Evolutionary conservation across 1,284 basidiomycete species (phyloP).

Genomic region (Salmacisia buchloeana): DNA sequence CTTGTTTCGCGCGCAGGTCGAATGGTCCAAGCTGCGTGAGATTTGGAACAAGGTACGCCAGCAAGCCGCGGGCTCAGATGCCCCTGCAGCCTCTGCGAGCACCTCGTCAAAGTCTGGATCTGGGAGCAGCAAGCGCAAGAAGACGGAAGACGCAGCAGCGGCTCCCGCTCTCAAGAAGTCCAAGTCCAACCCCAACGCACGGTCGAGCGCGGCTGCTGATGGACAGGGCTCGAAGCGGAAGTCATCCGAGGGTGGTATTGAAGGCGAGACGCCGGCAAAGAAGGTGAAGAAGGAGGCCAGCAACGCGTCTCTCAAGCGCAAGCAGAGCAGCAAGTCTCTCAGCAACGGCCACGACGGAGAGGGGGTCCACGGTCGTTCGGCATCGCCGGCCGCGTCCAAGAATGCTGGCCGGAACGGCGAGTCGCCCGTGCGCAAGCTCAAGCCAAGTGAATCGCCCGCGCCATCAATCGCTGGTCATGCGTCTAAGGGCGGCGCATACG

Average conservation of each 20-base stretch:
- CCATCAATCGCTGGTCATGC: background rate
- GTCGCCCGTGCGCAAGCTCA: background rate
- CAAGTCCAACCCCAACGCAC: too few species aligned
- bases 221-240: background rate
- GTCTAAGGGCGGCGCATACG: background rate
- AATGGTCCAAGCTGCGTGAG: constrained; percentile 9
- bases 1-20: background rate
- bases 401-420: background rate
- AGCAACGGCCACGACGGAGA: background rate
- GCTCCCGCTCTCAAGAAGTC: background rate
- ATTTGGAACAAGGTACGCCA: constrained; percentile 10
- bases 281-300: background rate
- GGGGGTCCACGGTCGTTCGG: background rate
- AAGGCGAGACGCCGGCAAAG: background rate
- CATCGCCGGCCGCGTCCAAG: background rate
- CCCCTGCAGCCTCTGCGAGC: background rate
- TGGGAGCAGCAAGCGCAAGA: background rate
- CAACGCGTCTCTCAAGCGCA: background rate
- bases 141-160: background rate
- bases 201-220: background rate
- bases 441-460: background rate
- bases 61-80: background rate
- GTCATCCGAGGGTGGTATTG: background rate
- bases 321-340: background rate
- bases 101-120: background rate